phyloP scores from a whole-genome alignment of 1,139 yeast genomes.

The Yamadazyma atmosphaerica region DNA sequence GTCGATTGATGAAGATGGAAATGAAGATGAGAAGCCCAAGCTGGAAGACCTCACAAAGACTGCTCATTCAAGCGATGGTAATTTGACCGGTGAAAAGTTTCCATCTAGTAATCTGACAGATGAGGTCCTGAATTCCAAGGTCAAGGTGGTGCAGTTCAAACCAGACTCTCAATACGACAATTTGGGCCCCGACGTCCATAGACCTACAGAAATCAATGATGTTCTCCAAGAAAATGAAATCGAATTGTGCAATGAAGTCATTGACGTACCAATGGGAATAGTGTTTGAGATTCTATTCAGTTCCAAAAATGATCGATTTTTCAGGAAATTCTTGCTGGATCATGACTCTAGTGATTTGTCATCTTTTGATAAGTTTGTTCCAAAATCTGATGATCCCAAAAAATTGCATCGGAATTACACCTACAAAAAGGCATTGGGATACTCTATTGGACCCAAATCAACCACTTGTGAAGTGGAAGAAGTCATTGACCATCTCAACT shows the following conservation, averaged over 20 bases:
- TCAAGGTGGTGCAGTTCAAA: conserved; percentile 28
- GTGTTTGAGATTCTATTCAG: conserved; percentile 52
- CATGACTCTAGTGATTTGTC: conserved; percentile 53
- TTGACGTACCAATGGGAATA: conserved; percentile 51
- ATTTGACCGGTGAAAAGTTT: conserved; percentile 13
- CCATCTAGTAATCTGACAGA: no score
- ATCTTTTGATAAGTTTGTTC: conserved; percentile 38
- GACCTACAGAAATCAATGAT: conserved; percentile 29
- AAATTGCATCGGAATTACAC: conserved; percentile 35
- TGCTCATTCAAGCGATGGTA: conserved; percentile 16
- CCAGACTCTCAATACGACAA: conserved; percentile 32
- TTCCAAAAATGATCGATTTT: conserved; percentile 37
- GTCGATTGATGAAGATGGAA: conserved; percentile 33
- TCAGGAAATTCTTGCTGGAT: conserved; percentile 35
- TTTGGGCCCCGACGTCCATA: conserved; percentile 39
- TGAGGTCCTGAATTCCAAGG: no score
- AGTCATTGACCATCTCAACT: conserved; percentile 41
- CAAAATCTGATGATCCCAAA: conserved; percentile 32
- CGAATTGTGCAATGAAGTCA: conserved; percentile 32
- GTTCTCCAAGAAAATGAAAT: conserved; percentile 27
- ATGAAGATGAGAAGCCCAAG: conserved; percentile 15
- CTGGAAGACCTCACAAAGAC: background rate
- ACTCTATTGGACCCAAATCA: conserved; percentile 58
- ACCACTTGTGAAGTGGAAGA: conserved; percentile 54
- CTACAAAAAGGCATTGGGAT: conserved; percentile 50